Evolutionary conservation across 164 flowering plant species (phyloP).

Genomic region (Umbellularia californica): DNA sequence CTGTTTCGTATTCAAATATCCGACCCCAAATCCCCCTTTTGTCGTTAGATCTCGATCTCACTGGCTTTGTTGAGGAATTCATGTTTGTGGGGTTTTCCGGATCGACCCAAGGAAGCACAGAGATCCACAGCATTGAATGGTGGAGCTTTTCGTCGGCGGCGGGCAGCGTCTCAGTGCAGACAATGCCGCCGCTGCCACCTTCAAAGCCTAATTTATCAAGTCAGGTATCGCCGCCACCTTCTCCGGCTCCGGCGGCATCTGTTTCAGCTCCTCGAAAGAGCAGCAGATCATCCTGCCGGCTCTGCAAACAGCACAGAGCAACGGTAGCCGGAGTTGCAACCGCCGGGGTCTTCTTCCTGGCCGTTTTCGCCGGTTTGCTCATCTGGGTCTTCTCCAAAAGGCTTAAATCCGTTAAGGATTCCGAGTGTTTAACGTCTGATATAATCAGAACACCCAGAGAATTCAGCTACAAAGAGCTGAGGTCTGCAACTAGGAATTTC

Average conservation of each 20-base stretch:
- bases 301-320: conserved; percentile 52
- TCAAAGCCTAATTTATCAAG: conserved; percentile 7
- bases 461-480: conserved; percentile 72
- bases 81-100: conserved; percentile 89
- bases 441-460: conserved; percentile 68
- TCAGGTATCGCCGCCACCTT: conserved; percentile 30
- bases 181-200: conserved; percentile 23
- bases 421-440: conserved; percentile 46
- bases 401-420: conserved; percentile 30
- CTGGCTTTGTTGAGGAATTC: conserved; percentile 47
- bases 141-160: conserved; percentile 86
- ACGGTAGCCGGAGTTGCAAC: conserved; percentile 87
- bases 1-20: conserved; percentile 63
- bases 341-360: conserved; percentile 67
- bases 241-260: conserved; percentile 30
- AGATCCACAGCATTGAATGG: conserved; percentile 74
- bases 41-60: conserved; percentile 46
- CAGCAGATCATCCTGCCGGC: conserved; percentile 47
- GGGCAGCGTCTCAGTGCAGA: conserved; percentile 9
- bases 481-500: conserved; percentile 63
- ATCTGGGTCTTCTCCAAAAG: conserved; percentile 61
- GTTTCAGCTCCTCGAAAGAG: conserved; percentile 12
- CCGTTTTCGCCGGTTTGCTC: conserved; percentile 48
- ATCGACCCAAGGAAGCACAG: conserved; percentile 95
- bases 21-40: conserved; percentile 55